Percentiles rank a stretch among this genome's conserved stretches.
phyloP scores from a whole-genome alignment of 2,329 filamentous ascomycete genomes.

The Colletotrichum sp. region DNA sequence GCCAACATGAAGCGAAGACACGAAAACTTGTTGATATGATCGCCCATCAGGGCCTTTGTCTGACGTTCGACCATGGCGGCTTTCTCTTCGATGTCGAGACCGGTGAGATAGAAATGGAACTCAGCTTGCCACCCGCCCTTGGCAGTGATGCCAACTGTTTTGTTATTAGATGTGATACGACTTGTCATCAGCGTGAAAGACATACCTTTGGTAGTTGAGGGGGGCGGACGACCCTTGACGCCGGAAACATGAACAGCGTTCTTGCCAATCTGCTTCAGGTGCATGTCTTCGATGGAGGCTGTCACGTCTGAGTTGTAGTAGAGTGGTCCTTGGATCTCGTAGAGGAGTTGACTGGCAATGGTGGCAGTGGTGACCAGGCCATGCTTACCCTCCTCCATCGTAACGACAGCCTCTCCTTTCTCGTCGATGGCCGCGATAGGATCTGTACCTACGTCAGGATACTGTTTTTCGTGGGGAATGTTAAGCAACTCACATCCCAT shows the following conservation, averaged over 20 bases:
- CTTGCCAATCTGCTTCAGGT: constrained; percentile 36
- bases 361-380: constrained; percentile 41
- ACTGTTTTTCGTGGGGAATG: neutral
- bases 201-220: neutral
- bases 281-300: constrained; percentile 41
- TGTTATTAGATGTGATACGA: constrained; percentile 19
- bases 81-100: constrained; percentile 54
- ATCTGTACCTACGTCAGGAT: neutral
- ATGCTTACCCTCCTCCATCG: constrained; percentile 29
- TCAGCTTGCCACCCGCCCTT: constrained; percentile 52
- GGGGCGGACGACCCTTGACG: constrained; percentile 34
- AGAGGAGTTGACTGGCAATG: constrained; percentile 51
- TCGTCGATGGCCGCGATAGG: neutral
- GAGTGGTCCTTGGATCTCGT: constrained; percentile 51
- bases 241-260: constrained; percentile 45
- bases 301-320: constrained; percentile 57
- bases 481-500: constrained; percentile 16
- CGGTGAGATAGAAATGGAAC: constrained; percentile 48
- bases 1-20: constrained; percentile 53
- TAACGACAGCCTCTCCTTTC: neutral
- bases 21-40: constrained; percentile 45
- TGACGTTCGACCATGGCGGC: constrained; percentile 55
- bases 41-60: constrained; percentile 45
- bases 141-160: constrained; percentile 49
- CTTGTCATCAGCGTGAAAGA: neutral